Evolutionary conservation across 768 basidiomycete species (phyloP), one percentile per base, ranked within the genome.

Genomic region (Trichaptum fuscoviolaceum): DNA sequence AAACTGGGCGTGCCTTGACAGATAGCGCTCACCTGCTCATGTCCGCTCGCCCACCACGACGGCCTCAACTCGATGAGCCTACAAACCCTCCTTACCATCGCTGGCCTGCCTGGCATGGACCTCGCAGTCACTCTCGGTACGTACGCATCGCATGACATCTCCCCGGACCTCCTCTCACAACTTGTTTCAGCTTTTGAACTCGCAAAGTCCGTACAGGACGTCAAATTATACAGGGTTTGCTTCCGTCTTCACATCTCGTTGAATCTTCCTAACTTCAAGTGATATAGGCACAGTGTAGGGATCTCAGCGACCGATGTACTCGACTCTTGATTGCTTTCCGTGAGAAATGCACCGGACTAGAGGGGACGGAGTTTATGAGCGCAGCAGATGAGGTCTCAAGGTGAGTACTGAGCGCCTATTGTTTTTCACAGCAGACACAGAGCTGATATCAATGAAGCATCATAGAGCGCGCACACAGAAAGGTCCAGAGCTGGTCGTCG

Each of bases 201-300:
- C 12, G 77, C 75, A 66, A 57, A 58, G 12, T 71, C 69, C 42
- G 71, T 79, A 30, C 71, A 78, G 67, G 77, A 78, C 66, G 73
- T 82, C 62, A 80, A 80, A 68, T 69, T 82, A 18, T 78, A 79
- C 70, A 72, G 73, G 65, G 80, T 81, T 63, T 36, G 74, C 59
- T 69, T 25, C 30, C 23, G 10, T 18, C 63, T 25, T 63, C 30
- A 27, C 23, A 18, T 20, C 57, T 20, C 62, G 57, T 17, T 3
- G 3, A 4, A 52, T 15, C 25, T 64, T 25, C 9, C 62, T 63
- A 58, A 9, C 58, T 36, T 35, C n/a, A 52, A 24, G n/a, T 30
- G 18, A 52, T 59, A 60, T 59, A 81, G 80, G 74, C 75, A 75
- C 77, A 78, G 75, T 81, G 80, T 63, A 64, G 65, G 27, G 74